Evolutionary conservation across 1,284 basidiomycete species (phyloP).

Genomic region (Malassezia sp.): DNA sequence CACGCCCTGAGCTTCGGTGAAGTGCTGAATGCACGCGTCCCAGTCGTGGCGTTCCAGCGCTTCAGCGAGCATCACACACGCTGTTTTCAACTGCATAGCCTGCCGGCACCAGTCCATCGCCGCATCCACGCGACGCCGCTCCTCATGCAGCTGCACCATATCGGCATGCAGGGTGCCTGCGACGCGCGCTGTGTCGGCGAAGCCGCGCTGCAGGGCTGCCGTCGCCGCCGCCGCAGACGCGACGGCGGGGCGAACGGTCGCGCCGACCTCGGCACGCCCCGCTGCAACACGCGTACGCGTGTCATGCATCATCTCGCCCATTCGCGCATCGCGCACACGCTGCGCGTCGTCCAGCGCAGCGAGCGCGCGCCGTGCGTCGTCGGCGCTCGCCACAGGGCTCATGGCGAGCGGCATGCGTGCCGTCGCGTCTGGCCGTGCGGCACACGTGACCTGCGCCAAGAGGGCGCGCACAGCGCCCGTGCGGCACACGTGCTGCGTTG

Average conservation of each 20-base stretch:
- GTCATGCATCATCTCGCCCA: not conserved
- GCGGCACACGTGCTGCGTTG: no score
- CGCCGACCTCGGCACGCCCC: slow-evolving; percentile 17
- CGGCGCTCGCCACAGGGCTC: slow-evolving; percentile 1
- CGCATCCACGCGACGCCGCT: slow-evolving; percentile 73
- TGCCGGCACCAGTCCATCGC: slow-evolving; percentile 72
- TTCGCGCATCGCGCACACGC: not conserved
- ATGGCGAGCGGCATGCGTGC: not conserved
- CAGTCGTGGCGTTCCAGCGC: slow-evolving; percentile 80
- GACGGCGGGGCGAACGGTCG: slow-evolving; percentile 57
- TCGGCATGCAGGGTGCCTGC: slow-evolving; percentile 80
- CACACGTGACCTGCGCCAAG: slow-evolving; percentile 1
- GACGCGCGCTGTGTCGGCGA: slow-evolving; percentile 63
- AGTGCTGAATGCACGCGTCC: slow-evolving; percentile 84
- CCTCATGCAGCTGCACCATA: slow-evolving; percentile 74
- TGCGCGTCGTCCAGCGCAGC: slow-evolving; percentile 2
- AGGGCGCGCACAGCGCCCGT: slow-evolving; percentile 1
- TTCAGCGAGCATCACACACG: slow-evolving; percentile 61
- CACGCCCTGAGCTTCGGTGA: slow-evolving; percentile 74
- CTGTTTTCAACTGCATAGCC: slow-evolving; percentile 82
- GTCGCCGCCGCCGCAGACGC: slow-evolving; percentile 59
- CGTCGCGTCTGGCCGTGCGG: not conserved
- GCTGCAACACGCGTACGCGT: not conserved
- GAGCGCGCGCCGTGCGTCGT: slow-evolving; percentile 6
- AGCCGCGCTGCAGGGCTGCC: slow-evolving; percentile 53